Percentiles rank a stretch among this genome's conserved stretches.
Evolutionary conservation across 192 early-diverging fungal species (phyloP).

Genomic region (Dissophora ornata): DNA sequence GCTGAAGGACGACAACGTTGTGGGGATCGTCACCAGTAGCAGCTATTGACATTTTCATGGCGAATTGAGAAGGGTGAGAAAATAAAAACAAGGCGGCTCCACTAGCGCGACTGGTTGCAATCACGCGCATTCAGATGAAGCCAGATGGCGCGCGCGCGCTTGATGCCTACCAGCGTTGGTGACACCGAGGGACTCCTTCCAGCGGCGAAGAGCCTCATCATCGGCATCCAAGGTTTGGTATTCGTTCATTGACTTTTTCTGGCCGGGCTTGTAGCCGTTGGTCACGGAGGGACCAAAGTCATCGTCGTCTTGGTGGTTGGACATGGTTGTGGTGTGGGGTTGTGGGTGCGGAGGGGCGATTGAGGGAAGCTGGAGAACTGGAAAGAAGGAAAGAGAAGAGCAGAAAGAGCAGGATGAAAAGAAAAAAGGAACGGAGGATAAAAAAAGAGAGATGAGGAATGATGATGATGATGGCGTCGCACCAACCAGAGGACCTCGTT

Average conservation of each 20-base stretch:
- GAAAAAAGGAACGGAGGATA: neutral
- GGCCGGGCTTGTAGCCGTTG: slow-evolving; percentile 89
- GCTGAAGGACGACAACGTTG: slow-evolving; percentile 78
- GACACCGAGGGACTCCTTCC: slow-evolving; percentile 96
- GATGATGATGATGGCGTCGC: neutral
- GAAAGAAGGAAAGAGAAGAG: neutral
- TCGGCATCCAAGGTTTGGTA: slow-evolving; percentile 85
- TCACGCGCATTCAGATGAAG: neutral
- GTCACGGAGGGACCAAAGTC: slow-evolving; percentile 83
- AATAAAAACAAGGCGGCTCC: slow-evolving; percentile 8
- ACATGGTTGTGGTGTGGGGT: slow-evolving; percentile 39
- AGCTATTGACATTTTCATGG: neutral
- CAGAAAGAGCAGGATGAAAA: neutral
- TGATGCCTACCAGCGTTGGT: slow-evolving; percentile 50
- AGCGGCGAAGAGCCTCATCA: slow-evolving; percentile 95
- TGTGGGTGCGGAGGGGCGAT: neutral
- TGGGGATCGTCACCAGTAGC: slow-evolving; percentile 38
- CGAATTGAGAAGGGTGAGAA: neutral
- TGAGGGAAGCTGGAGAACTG: neutral
- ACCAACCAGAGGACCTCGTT: neutral
- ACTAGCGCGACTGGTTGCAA: neutral
- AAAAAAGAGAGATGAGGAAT: slow-evolving; percentile 2
- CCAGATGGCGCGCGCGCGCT: neutral
- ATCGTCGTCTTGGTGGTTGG: slow-evolving; percentile 67
- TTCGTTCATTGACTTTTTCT: slow-evolving; percentile 92